Conservation (phyloP, 78 protist genomes). For the Bigelowiella natans region DNA sequence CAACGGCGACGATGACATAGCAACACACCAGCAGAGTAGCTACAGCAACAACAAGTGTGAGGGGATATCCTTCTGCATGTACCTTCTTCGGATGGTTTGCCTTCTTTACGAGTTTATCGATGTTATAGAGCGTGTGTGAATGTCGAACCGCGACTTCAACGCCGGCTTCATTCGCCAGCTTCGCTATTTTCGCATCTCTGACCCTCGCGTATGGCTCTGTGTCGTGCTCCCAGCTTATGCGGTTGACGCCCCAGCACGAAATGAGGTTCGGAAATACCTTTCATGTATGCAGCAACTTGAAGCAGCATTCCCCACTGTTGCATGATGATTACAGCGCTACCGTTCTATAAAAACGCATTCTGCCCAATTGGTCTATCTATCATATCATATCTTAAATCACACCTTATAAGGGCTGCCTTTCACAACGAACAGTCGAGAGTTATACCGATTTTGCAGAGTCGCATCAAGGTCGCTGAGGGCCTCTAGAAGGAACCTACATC, state of each 20-base stretch:
- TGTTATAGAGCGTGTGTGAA: constrained; percentile 7
- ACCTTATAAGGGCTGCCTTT: constrained; percentile 1
- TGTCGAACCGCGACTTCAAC: neutral
- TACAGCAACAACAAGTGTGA: neutral
- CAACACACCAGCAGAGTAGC: too few relatives aligned
- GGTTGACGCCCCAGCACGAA: neutral
- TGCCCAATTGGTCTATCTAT: too few relatives aligned
- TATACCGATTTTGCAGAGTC: neutral
- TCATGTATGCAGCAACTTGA: too few relatives aligned
- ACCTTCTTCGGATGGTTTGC: neutral
- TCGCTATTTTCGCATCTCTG: neutral
- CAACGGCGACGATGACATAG: too few relatives aligned
- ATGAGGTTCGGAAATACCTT: neutral
- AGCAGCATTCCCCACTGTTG: neutral
- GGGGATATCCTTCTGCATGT: too few relatives aligned
- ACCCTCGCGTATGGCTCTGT: neutral
- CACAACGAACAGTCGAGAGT: constrained; percentile 30
- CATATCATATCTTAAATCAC: too few relatives aligned
- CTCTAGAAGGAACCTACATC: constrained; percentile 16
- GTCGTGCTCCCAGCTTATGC: neutral
- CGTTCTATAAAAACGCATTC: too few relatives aligned
- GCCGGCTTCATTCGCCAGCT: neutral
- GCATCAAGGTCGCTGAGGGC: constrained; percentile 17
- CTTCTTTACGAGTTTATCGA: neutral
- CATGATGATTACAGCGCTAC: neutral